Base-by-base conservation (phyloP, 2,329 filamentous ascomycete genomes). In the Aspergillus pseudoterreus region DNA sequence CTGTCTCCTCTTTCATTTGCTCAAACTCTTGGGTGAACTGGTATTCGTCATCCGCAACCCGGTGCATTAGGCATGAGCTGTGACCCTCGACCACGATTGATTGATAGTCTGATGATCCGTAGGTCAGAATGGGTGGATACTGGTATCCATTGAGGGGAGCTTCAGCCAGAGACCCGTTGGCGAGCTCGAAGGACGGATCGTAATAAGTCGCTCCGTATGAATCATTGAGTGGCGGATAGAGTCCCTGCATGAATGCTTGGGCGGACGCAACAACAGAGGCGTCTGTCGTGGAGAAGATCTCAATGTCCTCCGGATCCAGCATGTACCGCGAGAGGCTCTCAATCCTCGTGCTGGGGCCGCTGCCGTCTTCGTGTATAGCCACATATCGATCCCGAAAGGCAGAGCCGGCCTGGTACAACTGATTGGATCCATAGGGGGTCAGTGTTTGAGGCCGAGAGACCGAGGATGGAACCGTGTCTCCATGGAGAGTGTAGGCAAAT, bases 241-340 rank as follows among this genome's bases (percentile, higher is more conserved):
- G 67, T 6, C 80, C 82, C 62, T 84, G 81, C 72, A 85, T 75
- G 59, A 84, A 84, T 2, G 82, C 81, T 57, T 82, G 78, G 11
- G 81, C 81, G 3, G 81, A 82, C 1, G 76, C 76, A 32, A 76
- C 63, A 2, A 75, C 71, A 49, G 74, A 75, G 52, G 78, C 74
- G 30, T 74, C 68, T 22, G 80, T 72, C 22, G 74, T 64, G 0
- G 81, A 72, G 43, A 77, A 64, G 10, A 81, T 66, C 47, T 69
- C 70, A 8, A 83, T 57, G 53, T 83, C 72, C 15, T 75, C 65
- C 8, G 74, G 66, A 51, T 77, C 63, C 14, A 81, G 53, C 24
- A 68, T 63, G 48, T 77, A 69, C 5, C 70, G 64, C 11, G 75
- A 76, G 44, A 84, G 64, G 19, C 72, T 74, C 9, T 67, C 53